phyloP scores from a whole-genome alignment of 2,329 filamentous ascomycete genomes.

The Alternaria gaisen region DNA sequence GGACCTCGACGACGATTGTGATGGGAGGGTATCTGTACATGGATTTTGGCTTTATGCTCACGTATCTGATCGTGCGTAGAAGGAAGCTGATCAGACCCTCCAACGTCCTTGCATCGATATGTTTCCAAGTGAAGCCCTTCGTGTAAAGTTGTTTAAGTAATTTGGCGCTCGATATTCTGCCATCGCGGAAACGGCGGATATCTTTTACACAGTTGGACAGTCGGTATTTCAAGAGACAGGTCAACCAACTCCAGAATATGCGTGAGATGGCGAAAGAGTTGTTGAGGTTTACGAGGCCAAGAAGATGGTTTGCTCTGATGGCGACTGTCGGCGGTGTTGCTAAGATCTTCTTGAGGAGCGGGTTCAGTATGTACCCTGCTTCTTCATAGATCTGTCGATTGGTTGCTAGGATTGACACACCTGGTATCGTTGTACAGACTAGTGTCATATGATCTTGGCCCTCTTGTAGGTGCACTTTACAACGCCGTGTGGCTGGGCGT shows the following conservation, averaged over 20 bases:
- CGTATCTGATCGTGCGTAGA: constrained; percentile 2
- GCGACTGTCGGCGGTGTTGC: background rate
- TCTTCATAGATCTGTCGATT: constrained; percentile 8
- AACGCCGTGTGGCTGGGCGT: background rate
- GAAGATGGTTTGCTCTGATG: background rate
- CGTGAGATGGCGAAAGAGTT: background rate
- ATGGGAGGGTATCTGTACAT: background rate
- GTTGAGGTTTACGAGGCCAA: background rate
- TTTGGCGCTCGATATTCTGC: background rate
- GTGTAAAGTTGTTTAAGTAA: background rate
- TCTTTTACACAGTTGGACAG: background rate
- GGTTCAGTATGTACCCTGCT: constrained; percentile 4
- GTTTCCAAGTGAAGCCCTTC: background rate
- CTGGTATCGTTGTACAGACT: constrained; percentile 8
- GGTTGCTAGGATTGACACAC: constrained; percentile 8
- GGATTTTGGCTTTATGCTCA: background rate
- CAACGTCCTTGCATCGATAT: background rate
- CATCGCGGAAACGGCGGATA: background rate
- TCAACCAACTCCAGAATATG: background rate
- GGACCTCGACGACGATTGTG: background rate
- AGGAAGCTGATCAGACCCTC: constrained; percentile 1
- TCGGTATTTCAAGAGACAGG: background rate
- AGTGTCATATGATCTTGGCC: constrained; percentile 3
- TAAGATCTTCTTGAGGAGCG: background rate
- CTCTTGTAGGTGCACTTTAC: background rate